Base-by-base conservation (phyloP, 768 basidiomycete species). In the Termitomyces sp. region DNA sequence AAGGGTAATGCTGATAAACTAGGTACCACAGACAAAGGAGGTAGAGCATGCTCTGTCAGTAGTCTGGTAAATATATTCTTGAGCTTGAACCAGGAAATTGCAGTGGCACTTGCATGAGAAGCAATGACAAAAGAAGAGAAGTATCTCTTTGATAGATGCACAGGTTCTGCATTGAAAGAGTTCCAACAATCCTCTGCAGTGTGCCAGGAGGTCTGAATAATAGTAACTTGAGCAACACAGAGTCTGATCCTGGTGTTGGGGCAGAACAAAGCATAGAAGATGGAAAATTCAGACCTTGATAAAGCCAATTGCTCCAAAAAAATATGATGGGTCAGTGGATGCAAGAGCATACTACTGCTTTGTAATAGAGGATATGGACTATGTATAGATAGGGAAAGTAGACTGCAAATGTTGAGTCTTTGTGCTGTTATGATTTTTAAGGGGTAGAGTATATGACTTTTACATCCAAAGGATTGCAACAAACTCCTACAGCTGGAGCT, bases 381-480 rank as follows among this genome's bases (percentile, higher is more conserved):
- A 67, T 45, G 60, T 73, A 0, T 45, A 59, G 1, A 65, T 70
- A 47, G 69, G 68, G 0, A 20, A 55, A 0, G 68, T 72, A 0
- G 54, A 54, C 0, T 11, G 9, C 0, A 30, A 47, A 3, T 54
- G 66, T 2, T 57, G 58, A 0, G 68, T 70, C 0, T 67, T 67
- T n/a, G 58, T 69, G 3, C 33, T 73, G 2, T 67, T 68, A 0
- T 60, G 67, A 11, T 77, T 64, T 66, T 59, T 80, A 3, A 68
- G 58, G 1, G 73, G 68, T 0, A 65, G 64, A 0, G 76, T 74
- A 0, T 69, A 70, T 49, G 62, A 72, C 16, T 75, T 73, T 44
- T 77, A 75, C 44, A 63, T 66, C 0, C 60, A 66, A n/a, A 63
- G 67, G 16, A 71, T 77, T 0, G 61, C 73, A 0, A 51, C 58